Conservation (phyloP, 192 early-diverging fungal genomes). For the Dissophora ornata region DNA sequence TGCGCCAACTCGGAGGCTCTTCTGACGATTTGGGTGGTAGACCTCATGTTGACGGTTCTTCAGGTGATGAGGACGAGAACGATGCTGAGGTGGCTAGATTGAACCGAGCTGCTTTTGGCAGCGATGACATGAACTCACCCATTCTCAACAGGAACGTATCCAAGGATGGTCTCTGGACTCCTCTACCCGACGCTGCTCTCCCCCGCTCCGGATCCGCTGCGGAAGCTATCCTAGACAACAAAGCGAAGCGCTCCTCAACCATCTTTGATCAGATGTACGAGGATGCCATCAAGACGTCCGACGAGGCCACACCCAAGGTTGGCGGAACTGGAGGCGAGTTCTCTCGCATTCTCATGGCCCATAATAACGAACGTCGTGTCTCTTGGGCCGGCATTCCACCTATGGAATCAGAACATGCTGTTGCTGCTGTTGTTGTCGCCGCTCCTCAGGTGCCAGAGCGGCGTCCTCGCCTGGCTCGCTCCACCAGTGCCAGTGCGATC, state of each 20-base stretch:
- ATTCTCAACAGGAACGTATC: not conserved
- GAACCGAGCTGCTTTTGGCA: constrained; percentile 11
- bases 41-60: constrained; percentile 25
- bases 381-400: constrained; percentile 47
- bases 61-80: constrained; percentile 50
- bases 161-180: constrained; percentile 36
- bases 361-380: constrained; percentile 49
- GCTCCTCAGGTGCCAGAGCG: constrained; percentile 4
- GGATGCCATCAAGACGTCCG: constrained; percentile 48
- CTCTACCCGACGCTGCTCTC: constrained; percentile 31
- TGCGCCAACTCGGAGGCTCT: constrained; percentile 34
- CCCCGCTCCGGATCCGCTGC: constrained; percentile 43
- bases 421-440: no score
- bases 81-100: constrained; percentile 50
- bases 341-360: constrained; percentile 49
- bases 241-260: constrained; percentile 48
- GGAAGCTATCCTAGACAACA: constrained; percentile 28
- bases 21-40: constrained; percentile 13
- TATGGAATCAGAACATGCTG: not conserved
- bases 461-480: constrained; percentile 22
- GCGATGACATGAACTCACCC: constrained; percentile 6
- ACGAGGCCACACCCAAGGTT: constrained; percentile 50
- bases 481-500: constrained; percentile 31
- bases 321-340: constrained; percentile 50
- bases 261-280: constrained; percentile 53